A percentile compares a stretch with the other conserved stretches of the same genome.
Evolutionary conservation across 306 rosid species (phyloP).

Genomic region (Trifolium fragiferum): DNA sequence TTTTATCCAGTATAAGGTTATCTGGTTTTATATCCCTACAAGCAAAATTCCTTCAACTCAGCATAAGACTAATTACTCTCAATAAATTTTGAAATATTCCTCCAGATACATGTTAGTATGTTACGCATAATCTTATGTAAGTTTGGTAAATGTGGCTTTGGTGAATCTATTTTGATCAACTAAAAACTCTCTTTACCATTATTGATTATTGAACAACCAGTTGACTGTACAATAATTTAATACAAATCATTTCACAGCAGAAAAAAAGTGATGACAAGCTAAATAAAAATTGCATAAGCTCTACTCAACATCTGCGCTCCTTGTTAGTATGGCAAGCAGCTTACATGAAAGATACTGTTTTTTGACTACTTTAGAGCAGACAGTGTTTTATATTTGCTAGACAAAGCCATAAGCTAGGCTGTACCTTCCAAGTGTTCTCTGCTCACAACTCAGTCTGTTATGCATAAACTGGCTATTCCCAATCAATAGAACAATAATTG

Average conservation of each 20-base stretch:
- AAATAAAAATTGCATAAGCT: constrained; percentile 24
- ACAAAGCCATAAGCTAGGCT: constrained; percentile 29
- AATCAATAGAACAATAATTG: constrained; percentile 30
- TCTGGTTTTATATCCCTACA: constrained; percentile 99
- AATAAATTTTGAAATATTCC: constrained; percentile 31
- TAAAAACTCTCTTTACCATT: constrained; percentile 11
- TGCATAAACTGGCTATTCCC: constrained; percentile 34
- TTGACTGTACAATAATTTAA: constrained; percentile 25
- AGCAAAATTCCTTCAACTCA: constrained; percentile 44
- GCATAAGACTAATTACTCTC: constrained; percentile 35
- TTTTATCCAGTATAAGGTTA: constrained; percentile 92
- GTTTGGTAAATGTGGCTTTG: constrained; percentile 9
- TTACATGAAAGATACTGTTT: constrained; percentile 11
- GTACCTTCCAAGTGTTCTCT: constrained; percentile 36
- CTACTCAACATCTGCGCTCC: background rate
- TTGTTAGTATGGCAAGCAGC: constrained; percentile 16
- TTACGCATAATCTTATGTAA: background rate
- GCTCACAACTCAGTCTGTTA: constrained; percentile 25
- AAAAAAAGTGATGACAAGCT: constrained; percentile 31
- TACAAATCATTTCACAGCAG: constrained; percentile 29
- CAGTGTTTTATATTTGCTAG: constrained; percentile 23
- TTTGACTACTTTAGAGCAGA: background rate
- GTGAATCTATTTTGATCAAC: constrained; percentile 14
- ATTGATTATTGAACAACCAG: constrained; percentile 9
- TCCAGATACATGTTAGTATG: constrained; percentile 18